Base-by-base conservation (phyloP, 202 grass and related monocot species). In the Digitaria exilis region DNA sequence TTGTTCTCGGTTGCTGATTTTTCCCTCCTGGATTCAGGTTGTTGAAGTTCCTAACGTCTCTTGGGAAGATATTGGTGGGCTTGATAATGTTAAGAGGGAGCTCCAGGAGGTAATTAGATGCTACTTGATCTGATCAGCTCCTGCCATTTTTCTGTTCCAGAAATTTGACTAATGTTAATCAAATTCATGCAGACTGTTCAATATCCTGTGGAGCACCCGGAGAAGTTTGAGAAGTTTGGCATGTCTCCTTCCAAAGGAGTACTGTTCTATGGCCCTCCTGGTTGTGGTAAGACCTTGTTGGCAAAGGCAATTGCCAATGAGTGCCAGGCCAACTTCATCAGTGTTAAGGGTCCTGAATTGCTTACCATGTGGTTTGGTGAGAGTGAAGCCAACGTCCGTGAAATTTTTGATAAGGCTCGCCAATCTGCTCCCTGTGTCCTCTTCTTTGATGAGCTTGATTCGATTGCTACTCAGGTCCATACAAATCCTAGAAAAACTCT, bases 311-410 rank as follows among this genome's bases (percentile, higher is more conserved):
- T 97, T 80, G 94, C 94, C 34, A 97, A 94, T 21, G 94, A 97
- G 82, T 97, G 94, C 70, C 94, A 97, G 87, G 94, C 94, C 17
- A 97, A 97, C 76, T 97, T 97, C 37, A 97, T 97, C 79, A 97
- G 91, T 80, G 87, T 97, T 4, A 97, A 97, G 83, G 94, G 94
- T 31, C 94, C 94, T 1, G 91, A 97, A 65, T 64, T 97, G 19
- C 85, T 94, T 57, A 97, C 94, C 62, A 97, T 97, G 94, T 97
- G 94, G 94, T 97, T 97, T 64, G 94, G 94, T 87, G 94, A 97
- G 87, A 97, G 94, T 84, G 94, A 97, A 82, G 94, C 94, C 9
- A 97, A 97, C 21, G 94, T 97, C 7, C 89, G 94, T 3, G 91
- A 97, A 80, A 97, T 97, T 39, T 94, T 97, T 35, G 94, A 97